phyloP scores from a whole-genome alignment of 495 filamentous ascomycete genomes.

The Penicillium canariense region DNA sequence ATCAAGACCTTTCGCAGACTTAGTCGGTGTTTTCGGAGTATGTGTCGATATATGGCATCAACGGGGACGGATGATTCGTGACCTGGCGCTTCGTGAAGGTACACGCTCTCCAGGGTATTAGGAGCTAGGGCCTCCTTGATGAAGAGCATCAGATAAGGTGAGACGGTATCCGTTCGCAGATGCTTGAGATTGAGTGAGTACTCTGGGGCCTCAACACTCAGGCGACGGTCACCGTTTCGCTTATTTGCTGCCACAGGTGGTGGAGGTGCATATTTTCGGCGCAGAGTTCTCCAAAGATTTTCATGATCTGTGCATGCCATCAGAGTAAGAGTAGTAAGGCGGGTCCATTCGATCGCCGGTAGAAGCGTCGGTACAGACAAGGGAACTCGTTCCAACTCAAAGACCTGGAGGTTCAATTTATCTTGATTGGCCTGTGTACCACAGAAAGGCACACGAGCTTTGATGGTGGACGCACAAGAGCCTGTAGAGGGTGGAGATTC shows the following conservation, averaged over 20 bases:
- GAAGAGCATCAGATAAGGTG: conserved; percentile 72
- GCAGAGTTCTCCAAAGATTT: conserved; percentile 75
- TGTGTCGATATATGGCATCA: conserved; percentile 71
- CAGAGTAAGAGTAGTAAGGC: conserved; percentile 75
- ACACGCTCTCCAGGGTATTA: conserved; percentile 79
- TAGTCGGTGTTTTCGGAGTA: conserved; percentile 66
- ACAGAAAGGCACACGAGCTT: neutral
- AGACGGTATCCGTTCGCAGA: conserved; percentile 82
- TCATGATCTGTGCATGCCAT: conserved; percentile 78
- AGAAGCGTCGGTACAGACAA: conserved; percentile 67
- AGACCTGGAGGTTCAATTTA: conserved; percentile 62
- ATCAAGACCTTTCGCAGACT: conserved; percentile 78
- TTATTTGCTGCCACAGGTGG: conserved; percentile 20
- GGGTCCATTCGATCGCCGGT: conserved; percentile 75
- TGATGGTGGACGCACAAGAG: neutral
- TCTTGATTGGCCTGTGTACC: conserved; percentile 11
- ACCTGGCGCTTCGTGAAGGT: conserved; percentile 70
- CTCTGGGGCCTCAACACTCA: conserved; percentile 33
- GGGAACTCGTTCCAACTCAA: conserved; percentile 82
- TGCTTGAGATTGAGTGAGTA: conserved; percentile 75
- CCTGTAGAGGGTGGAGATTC: neutral
- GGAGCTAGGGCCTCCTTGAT: conserved; percentile 83
- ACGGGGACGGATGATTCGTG: conserved; percentile 61
- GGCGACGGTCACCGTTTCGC: conserved; percentile 18
- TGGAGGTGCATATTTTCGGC: conserved; percentile 69